phyloP scores from a whole-genome alignment of 2,329 filamentous ascomycete genomes.

The Ascochyta fabae region DNA sequence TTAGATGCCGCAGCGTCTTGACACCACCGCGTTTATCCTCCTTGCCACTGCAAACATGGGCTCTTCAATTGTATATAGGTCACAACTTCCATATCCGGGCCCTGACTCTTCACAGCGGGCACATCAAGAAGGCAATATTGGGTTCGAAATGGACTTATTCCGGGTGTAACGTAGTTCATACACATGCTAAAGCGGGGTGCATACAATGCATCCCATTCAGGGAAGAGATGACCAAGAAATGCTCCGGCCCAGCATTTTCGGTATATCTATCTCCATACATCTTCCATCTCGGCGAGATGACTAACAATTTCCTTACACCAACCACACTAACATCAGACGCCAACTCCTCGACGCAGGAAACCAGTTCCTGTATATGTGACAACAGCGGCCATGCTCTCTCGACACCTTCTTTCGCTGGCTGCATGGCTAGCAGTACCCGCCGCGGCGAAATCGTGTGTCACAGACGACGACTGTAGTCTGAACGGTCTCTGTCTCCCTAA shows the following conservation, averaged over 20 bases:
- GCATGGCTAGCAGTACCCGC: not conserved
- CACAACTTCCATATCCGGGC: not conserved
- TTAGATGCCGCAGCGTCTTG: no score
- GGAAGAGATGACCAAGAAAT: constrained; percentile 9
- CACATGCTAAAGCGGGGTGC: constrained; percentile 10
- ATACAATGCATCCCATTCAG: not conserved
- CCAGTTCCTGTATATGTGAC: not conserved
- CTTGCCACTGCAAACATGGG: not conserved
- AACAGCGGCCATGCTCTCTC: not conserved
- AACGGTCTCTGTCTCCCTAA: constrained; percentile 46
- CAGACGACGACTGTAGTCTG: constrained; percentile 50
- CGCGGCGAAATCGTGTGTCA: constrained; percentile 24
- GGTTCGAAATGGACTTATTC: not conserved
- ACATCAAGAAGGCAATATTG: not conserved
- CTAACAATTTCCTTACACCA: not conserved
- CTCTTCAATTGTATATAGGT: not conserved
- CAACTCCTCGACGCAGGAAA: not conserved
- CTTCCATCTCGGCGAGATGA: not conserved
- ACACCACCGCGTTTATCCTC: not conserved
- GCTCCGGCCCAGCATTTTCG: constrained; percentile 2
- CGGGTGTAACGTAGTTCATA: constrained; percentile 2
- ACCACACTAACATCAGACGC: not conserved
- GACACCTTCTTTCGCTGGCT: not conserved
- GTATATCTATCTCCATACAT: constrained; percentile 8
- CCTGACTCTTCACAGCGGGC: no score